These are phyloP conservation scores for Hortiboletus campestris DNA, from an alignment of 768 basidiomycete genomes.

Conservation along the genomic window DNA sequence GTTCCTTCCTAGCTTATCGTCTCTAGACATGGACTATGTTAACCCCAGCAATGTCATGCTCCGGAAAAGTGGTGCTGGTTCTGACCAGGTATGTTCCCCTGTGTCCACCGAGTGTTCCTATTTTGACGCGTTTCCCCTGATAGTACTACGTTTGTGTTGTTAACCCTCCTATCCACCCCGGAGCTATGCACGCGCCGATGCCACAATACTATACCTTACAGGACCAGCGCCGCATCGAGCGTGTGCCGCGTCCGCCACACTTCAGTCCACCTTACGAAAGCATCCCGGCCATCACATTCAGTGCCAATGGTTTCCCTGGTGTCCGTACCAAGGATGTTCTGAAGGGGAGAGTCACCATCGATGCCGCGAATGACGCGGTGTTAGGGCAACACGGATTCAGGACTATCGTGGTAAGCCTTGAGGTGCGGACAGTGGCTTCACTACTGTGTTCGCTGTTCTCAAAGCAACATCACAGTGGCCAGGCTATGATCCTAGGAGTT, in stretches of 20 bases:
- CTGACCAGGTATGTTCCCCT: conserved; percentile 2
- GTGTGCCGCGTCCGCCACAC: conserved; percentile 16
- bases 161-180: conserved; percentile 23
- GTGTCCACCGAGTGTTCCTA: not conserved
- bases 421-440: conserved; percentile 10
- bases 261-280: conserved; percentile 14
- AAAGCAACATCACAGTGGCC: conserved; percentile 20
- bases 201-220: conserved; percentile 14
- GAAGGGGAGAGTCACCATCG: conserved; percentile 8
- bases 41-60: not conserved
- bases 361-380: conserved; percentile 16
- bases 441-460: not conserved
- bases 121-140: not conserved
- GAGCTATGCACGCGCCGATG: conserved; percentile 10
- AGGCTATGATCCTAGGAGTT: conserved; percentile 9
- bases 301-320: conserved; percentile 18
- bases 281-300: conserved; percentile 20
- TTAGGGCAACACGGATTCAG: conserved; percentile 22
- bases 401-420: conserved; percentile 16
- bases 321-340: conserved; percentile 17
- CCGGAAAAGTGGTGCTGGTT: not conserved
- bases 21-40: not conserved
- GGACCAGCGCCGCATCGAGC: conserved; percentile 19
- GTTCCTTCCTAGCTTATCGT: not conserved
- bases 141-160: conserved; percentile 12